A percentile compares a stretch with the other conserved stretches of the same genome.
phyloP scores from a whole-genome alignment of 805 yeast species.

The Saturnispora zaruensis region DNA sequence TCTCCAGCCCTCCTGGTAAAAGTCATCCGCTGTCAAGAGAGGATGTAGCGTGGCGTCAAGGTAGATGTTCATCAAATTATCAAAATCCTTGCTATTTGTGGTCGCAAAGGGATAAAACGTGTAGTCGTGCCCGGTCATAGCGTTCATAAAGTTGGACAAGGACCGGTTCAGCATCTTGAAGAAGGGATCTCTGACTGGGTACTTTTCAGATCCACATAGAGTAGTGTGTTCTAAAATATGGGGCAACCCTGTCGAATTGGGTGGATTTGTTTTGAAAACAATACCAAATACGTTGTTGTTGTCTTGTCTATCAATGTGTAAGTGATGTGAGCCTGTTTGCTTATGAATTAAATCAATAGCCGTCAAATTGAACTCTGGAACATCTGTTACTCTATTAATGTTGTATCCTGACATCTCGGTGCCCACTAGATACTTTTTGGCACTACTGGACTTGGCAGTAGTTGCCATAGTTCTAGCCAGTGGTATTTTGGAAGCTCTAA shows the following conservation, averaged over 20 bases:
- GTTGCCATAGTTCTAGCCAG: constrained; percentile 9
- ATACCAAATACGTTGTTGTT: constrained; percentile 81
- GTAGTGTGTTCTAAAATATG: constrained; percentile 96
- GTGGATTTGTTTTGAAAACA: constrained; percentile 90
- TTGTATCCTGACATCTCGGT: constrained; percentile 56
- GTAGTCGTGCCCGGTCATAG: constrained; percentile 96
- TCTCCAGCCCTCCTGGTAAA: constrained; percentile 97
- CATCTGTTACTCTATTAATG: constrained; percentile 51
- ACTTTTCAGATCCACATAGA: constrained; percentile 83
- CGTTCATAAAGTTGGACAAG: constrained; percentile 95
- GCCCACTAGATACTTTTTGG: constrained; percentile 54
- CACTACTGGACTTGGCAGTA: constrained; percentile 1
- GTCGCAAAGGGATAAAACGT: constrained; percentile 96
- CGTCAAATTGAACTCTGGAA: constrained; percentile 74
- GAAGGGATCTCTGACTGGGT: constrained; percentile 94
- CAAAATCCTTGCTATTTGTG: constrained; percentile 73
- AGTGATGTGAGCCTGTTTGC: constrained; percentile 66
- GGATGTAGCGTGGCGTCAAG: constrained; percentile 84
- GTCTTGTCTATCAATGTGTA: constrained; percentile 81
- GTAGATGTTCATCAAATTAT: constrained; percentile 79
- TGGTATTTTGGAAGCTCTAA: neutral
- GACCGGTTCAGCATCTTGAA: constrained; percentile 95
- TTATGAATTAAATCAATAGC: constrained; percentile 68
- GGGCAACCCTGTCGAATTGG: constrained; percentile 91
- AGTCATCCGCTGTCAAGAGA: constrained; percentile 66